A percentile compares a stretch with the other conserved stretches of the same genome.
phyloP scores from a whole-genome alignment of 805 yeast species.

The Yamadazyma ubonensis region DNA sequence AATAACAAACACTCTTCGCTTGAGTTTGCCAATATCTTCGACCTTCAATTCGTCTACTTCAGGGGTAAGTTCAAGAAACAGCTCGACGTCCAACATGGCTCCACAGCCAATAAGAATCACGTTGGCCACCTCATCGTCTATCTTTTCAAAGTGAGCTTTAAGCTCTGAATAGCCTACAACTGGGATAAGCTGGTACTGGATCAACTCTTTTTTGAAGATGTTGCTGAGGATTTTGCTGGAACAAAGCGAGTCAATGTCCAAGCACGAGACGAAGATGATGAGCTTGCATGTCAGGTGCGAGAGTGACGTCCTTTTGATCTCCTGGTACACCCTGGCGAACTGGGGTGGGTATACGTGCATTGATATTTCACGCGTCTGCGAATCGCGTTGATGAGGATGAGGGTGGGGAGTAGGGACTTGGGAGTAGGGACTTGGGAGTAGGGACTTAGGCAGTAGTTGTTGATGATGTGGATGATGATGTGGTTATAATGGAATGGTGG shows the following conservation, averaged over 20 bases:
- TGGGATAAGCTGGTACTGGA: constrained; percentile 87
- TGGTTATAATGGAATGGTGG: no score
- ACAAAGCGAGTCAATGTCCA: constrained; percentile 89
- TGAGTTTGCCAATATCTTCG: constrained; percentile 23
- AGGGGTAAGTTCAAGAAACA: constrained; percentile 63
- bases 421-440: no score
- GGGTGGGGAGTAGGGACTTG: no score
- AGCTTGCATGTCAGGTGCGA: constrained; percentile 92
- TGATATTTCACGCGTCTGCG: no score
- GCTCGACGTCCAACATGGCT: constrained; percentile 81
- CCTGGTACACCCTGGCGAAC: constrained; percentile 65
- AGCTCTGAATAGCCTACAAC: constrained; percentile 89
- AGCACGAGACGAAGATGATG: constrained; percentile 84
- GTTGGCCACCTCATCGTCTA: constrained; percentile 75
- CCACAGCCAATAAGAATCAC: constrained; percentile 90
- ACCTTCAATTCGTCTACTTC: constrained; percentile 45
- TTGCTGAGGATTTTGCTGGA: constrained; percentile 74
- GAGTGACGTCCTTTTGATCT: constrained; percentile 66
- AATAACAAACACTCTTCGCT: constrained; percentile 70
- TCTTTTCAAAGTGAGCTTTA: constrained; percentile 53
- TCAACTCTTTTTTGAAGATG: constrained; percentile 73
- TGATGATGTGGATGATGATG: no score
- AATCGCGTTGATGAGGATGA: no score
- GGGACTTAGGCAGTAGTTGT: no score
- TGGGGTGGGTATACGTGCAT: constrained; percentile 79